phyloP scores from a whole-genome alignment of 2,329 filamentous ascomycete genomes.

The Botrytis medusae region DNA sequence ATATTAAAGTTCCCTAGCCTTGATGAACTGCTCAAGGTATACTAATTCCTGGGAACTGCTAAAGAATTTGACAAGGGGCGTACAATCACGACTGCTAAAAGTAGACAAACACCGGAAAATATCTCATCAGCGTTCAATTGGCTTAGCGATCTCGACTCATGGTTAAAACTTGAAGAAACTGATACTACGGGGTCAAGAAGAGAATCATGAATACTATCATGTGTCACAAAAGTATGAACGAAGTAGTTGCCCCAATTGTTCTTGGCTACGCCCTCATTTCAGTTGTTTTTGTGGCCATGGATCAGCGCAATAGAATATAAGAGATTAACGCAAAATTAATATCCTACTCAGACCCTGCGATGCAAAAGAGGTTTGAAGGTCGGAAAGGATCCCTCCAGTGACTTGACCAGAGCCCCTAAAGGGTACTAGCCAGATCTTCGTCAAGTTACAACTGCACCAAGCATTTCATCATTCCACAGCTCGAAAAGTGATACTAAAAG shows the following conservation, averaged over 20 bases:
- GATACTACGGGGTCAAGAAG: background rate
- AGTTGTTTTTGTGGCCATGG: background rate
- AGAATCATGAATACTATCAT: background rate
- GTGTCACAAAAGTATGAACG: background rate
- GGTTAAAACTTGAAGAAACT: background rate
- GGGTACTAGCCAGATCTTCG: background rate
- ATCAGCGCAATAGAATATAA: background rate
- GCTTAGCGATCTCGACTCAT: background rate
- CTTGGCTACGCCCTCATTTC: background rate
- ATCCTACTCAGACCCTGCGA: too few species aligned
- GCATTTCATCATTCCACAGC: background rate
- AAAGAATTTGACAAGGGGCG: constrained; percentile 40
- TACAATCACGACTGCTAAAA: constrained; percentile 35
- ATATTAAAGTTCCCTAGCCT: constrained; percentile 9
- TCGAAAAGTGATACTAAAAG: background rate
- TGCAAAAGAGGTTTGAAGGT: too few species aligned
- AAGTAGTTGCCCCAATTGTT: background rate
- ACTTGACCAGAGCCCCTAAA: too few species aligned
- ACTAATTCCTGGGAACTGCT: constrained; percentile 34
- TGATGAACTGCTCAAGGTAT: background rate
- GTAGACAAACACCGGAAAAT: background rate
- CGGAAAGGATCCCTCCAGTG: too few species aligned
- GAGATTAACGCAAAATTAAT: too few species aligned
- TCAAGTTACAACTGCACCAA: background rate
- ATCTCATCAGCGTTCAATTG: background rate